Evolutionary conservation across 2,329 filamentous ascomycete species (phyloP).

Genomic region (Monilinia laxa): DNA sequence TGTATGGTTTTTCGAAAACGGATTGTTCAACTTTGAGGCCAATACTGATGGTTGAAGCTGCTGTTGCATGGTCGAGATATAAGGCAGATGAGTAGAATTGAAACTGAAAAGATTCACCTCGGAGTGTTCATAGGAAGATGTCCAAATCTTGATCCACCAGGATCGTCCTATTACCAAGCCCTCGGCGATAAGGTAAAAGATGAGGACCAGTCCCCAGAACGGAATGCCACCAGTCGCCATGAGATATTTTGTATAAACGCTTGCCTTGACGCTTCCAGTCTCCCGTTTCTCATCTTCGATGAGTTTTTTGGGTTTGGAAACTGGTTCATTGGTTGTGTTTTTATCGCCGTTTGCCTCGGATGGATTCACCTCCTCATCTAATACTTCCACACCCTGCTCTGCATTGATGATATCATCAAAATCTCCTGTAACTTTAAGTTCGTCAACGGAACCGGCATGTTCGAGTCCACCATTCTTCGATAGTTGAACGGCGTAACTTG

Average conservation of each 20-base stretch:
- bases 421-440: slow-evolving; percentile 55
- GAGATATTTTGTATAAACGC: slow-evolving; percentile 67
- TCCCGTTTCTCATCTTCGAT: slow-evolving; percentile 71
- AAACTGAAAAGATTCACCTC: slow-evolving; percentile 20
- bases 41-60: slow-evolving; percentile 43
- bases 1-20: slow-evolving; percentile 16
- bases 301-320: slow-evolving; percentile 56
- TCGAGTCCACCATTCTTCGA: slow-evolving; percentile 64
- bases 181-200: slow-evolving; percentile 49
- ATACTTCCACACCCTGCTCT: slow-evolving; percentile 48
- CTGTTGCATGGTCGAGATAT: slow-evolving; percentile 23
- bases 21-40: slow-evolving; percentile 15
- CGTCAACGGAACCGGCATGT: slow-evolving; percentile 59
- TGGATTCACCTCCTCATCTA: slow-evolving; percentile 52
- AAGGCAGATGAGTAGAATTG: slow-evolving; percentile 20
- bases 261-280: slow-evolving; percentile 63
- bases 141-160: slow-evolving; percentile 65
- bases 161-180: slow-evolving; percentile 45
- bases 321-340: slow-evolving; percentile 42
- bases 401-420: slow-evolving; percentile 57
- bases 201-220: slow-evolving; percentile 57
- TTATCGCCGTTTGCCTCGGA: slow-evolving; percentile 47
- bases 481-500: slow-evolving; percentile 71
- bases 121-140: slow-evolving; percentile 44
- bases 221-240: slow-evolving; percentile 60